Base-by-base conservation (phyloP, 2,329 filamentous ascomycete species). In the Calonectria hongkongensis region DNA sequence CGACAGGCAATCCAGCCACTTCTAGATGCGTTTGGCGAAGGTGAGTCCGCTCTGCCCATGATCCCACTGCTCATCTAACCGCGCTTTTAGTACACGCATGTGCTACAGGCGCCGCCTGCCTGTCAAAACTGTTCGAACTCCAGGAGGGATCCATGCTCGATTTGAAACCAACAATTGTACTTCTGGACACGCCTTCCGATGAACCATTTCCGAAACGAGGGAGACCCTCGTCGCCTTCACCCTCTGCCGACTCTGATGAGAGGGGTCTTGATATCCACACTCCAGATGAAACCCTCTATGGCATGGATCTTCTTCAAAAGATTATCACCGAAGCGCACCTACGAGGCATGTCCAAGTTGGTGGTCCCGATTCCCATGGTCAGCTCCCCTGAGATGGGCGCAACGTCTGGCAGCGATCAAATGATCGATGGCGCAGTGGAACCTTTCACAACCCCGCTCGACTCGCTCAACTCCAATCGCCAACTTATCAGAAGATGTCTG, bases 401-500 rank as follows among this genome's bases (percentile, higher is more conserved):
- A 39, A 60, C 76, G 27, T 75, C 79, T 10, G 71, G 76, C 33
- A 80, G 75, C 66, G 80, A 83, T 45, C 82, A 82, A 65, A 83
- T 84, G 79, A 83, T 83, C 4, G 83, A 84, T 60, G 83, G 83
- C 72, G 78, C 84, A 30, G 82, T 84, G 33, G 87, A 87, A 72
- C 85, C 77, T 21, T 75, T 75, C 10, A 30, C 74, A 28, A 83
- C 71, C 18, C 66, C 80, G 7, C 65, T 79, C 54, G 77, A 72
- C 36, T 76, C 77, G 33, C 76, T 84, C 27, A 79, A 81, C 28
- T 75, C 78, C 36, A 81, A 84, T 70, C 84, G 84, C 64, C 80
- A 76, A 50, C 83, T 90, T 67, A 88, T 96, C 73, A 90, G 92
- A 77, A 91, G 89, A 79, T 98, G 95, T 81, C 86, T 98, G 28